phyloP scores from a whole-genome alignment of 2,329 filamentous ascomycete species.

The Dactylellina sp. region DNA sequence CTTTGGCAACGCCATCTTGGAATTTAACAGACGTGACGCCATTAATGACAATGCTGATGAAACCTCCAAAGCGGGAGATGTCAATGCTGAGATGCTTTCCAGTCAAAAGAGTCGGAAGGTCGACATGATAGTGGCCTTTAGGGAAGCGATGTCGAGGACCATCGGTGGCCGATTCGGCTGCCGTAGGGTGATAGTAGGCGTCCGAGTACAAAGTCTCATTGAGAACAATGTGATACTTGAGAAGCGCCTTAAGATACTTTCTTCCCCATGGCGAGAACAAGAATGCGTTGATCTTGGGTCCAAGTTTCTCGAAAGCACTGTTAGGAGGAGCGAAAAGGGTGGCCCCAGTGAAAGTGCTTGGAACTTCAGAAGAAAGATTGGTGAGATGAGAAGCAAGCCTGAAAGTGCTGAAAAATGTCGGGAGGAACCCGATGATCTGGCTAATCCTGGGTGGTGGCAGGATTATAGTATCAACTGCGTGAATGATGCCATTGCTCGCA shows the following conservation, averaged over 20 bases:
- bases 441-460: slow-evolving; percentile 77
- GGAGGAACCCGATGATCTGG: slow-evolving; percentile 74
- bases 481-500: slow-evolving; percentile 83
- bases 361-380: slow-evolving; percentile 73
- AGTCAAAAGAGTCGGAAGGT: slow-evolving; percentile 78
- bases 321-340: slow-evolving; percentile 87
- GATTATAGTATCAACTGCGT: slow-evolving; percentile 80
- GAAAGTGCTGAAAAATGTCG: slow-evolving; percentile 81
- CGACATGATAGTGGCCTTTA: slow-evolving; percentile 72
- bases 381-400: slow-evolving; percentile 80
- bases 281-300: slow-evolving; percentile 80
- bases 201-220: slow-evolving; percentile 85
- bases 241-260: slow-evolving; percentile 80
- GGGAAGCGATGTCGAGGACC: slow-evolving; percentile 58
- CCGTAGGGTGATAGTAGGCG: slow-evolving; percentile 65
- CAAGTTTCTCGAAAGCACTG: slow-evolving; percentile 80
- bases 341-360: slow-evolving; percentile 67
- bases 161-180: slow-evolving; percentile 49
- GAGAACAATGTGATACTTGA: slow-evolving; percentile 81
- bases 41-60: slow-evolving; percentile 80
- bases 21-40: slow-evolving; percentile 74
- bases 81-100: slow-evolving; percentile 77
- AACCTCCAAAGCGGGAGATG: slow-evolving; percentile 75
- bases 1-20: slow-evolving; percentile 77
- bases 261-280: slow-evolving; percentile 81